Evolutionary conservation across 2,329 filamentous ascomycete genomes (phyloP), one percentile per base, ranked within the genome.

Genomic region (Apiospora pterosperma): DNA sequence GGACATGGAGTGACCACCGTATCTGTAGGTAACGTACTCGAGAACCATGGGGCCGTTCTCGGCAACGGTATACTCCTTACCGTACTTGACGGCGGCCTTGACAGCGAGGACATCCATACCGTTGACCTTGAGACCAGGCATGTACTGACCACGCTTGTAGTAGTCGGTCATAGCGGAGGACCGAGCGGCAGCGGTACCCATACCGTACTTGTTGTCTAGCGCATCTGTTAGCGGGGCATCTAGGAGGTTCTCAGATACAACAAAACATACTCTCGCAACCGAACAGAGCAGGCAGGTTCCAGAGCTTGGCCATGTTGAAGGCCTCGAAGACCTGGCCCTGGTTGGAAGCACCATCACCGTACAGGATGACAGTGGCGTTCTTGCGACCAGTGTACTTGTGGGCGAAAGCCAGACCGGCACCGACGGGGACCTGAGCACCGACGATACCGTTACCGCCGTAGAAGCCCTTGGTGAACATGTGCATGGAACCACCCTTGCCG

Each of bases 101-200:
- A 97, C 95, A 69, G 96, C 95, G 68, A 99, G 91, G 74, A 97
- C 93, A 78, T 99, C 96, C 96, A 99, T 99, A 77, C 93, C 96
- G 84, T 99, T 99, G 81, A 99, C 93, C 88, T 99, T 99, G 75
- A 99, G 89, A 84, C 96, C 96, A 65, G 96, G 95, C 72, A 99
- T 99, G 86, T 98, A 99, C 84, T 99, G 96, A 71, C 96, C 96
- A 83, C 96, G 95, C 90, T 98, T 98, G 89, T 99, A 98, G 90
- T 99, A 99, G 81, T 99, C 96, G 80, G 96, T 98, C 78, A 97
- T 84, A 74, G 96, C 96, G 67, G 96, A 95, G 67, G 96, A 94
- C 75, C 96, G 93, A 81, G 91, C 90, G 72, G 96, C 95, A 67
- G 96, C 92, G 69, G 96, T 99, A 83, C 96, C 96, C 96, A 99